Evolutionary conservation across 805 yeast genomes (phyloP), one percentile per base, ranked within the genome.

Genomic region (Barnettozyma botsteinii): DNA sequence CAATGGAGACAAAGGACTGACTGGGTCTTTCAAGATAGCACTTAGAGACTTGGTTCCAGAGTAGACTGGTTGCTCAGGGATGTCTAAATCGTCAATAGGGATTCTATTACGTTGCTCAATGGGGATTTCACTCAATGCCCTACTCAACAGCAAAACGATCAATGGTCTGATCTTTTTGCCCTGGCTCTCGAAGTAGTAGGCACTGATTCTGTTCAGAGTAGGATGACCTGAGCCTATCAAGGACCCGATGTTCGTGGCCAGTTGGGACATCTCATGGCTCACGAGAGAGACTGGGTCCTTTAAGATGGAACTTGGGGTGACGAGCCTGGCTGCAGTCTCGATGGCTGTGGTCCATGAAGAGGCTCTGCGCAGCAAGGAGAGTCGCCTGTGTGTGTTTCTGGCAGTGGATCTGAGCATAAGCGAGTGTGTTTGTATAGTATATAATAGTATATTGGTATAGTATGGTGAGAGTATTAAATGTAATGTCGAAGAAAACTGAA

Each of bases 81-180:
- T 87, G 62, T 84, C 93, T 30, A 67, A 58, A 31, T 58, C 61
- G 59, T 84, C 93, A 26, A 84, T 76, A 11, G 61, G 56, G 21
- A 80, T 71, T 44, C 91, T 66, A 42, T 75, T 73, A 52, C 96
- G 70, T 57, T 85, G 69, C 21, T 70, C 72, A 13, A 69, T 47
- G 2, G 97, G 96, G 31, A 89, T 85, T 45, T 73, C 69, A 45
- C 82, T 72, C 40, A 91, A 68, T 4, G 96, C 93, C 54, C 87
- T 83, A 26, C 94, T 77, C 38, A 93, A 67, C 35, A 93, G 65
- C 42, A 93, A 67, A 11, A 93, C 98, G 44, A 93, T 75, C 49
- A 93, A 65, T 2, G 98, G 98, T 43, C 98, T 73, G 15, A 93
- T 87, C 57, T 89, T 94, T 62, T 93, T 93, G 7, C 98, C 98